Percentiles rank a stretch among this genome's conserved stretches.
phyloP scores from a whole-genome alignment of 768 basidiomycete species.

The Hirschioporus abietinus region DNA sequence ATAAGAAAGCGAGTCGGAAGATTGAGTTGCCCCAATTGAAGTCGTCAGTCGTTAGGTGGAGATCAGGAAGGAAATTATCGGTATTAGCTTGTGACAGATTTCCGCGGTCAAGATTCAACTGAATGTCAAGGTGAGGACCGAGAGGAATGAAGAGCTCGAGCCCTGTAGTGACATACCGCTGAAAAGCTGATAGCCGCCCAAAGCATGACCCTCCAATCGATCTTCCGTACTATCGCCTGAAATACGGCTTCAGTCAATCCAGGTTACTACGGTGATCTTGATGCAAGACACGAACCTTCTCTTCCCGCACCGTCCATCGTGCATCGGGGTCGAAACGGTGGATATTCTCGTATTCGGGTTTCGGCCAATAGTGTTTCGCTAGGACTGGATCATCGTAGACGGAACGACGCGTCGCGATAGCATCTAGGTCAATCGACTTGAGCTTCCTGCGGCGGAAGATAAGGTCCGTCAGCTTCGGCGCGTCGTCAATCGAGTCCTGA shows the following conservation, averaged over 20 bases:
- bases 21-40: slow-evolving; percentile 54
- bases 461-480: slow-evolving; percentile 6
- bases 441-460: slow-evolving; percentile 8
- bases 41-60: slow-evolving; percentile 49
- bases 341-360: slow-evolving; percentile 46
- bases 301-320: slow-evolving; percentile 57
- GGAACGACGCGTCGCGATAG: slow-evolving; percentile 44
- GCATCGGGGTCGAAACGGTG: slow-evolving; percentile 51
- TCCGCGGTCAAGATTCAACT: slow-evolving; percentile 44
- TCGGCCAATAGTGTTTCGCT: slow-evolving; percentile 44
- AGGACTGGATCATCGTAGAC: slow-evolving; percentile 47
- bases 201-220: slow-evolving; percentile 58
- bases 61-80: slow-evolving; percentile 51
- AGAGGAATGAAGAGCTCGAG: background rate
- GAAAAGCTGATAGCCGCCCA: slow-evolving; percentile 54
- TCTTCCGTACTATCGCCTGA: slow-evolving; percentile 46
- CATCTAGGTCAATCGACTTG: slow-evolving; percentile 23
- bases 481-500: background rate
- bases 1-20: slow-evolving; percentile 45
- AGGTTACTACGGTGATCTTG: too few relatives aligned
- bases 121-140: too few relatives aligned
- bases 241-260: background rate
- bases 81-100: slow-evolving; percentile 57
- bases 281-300: slow-evolving; percentile 27
- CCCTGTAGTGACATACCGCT: slow-evolving; percentile 18